Percentiles rank a stretch among this genome's conserved stretches.
Evolutionary conservation across 345 rosid genomes (phyloP).

Genomic region (Acer saccharum): DNA sequence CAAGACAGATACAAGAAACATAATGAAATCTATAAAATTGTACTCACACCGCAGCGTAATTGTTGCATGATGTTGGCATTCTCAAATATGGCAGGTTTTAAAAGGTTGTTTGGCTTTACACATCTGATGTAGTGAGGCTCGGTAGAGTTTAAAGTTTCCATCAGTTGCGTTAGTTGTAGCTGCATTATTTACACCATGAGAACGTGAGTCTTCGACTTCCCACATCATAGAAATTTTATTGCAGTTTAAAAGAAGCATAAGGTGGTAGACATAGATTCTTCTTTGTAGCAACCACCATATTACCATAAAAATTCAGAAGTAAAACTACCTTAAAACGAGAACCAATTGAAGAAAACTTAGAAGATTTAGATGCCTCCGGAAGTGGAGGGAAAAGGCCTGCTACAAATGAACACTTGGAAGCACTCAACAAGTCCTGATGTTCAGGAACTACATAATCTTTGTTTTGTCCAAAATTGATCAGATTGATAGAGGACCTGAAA

Average conservation of each 20-base stretch:
- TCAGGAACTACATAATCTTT: conserved; percentile 95
- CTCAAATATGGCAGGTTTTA: conserved; percentile 93
- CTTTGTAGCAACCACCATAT: background rate
- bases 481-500: conserved; percentile 92
- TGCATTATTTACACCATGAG: conserved; percentile 44
- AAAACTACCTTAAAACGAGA: conserved; percentile 83
- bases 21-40: conserved; percentile 6
- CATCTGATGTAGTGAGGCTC: conserved; percentile 98
- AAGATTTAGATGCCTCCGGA: conserved; percentile 83
- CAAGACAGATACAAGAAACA: conserved; percentile 12
- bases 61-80: conserved; percentile 97
- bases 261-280: background rate
- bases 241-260: conserved; percentile 3
- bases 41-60: conserved; percentile 92
- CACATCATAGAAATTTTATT: conserved; percentile 4
- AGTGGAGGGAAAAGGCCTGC: conserved; percentile 89
- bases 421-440: conserved; percentile 85
- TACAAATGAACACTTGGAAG: conserved; percentile 82
- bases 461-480: conserved; percentile 96
- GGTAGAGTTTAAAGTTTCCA: conserved; percentile 93
- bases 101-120: conserved; percentile 91
- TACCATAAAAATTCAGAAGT: conserved; percentile 10
- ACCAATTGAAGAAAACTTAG: conserved; percentile 94
- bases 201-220: conserved; percentile 23
- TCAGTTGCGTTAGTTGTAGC: conserved; percentile 83